Evolutionary conservation across 176 grass and related monocot genomes (phyloP).

Genomic region (Dactylis glomerata): DNA sequence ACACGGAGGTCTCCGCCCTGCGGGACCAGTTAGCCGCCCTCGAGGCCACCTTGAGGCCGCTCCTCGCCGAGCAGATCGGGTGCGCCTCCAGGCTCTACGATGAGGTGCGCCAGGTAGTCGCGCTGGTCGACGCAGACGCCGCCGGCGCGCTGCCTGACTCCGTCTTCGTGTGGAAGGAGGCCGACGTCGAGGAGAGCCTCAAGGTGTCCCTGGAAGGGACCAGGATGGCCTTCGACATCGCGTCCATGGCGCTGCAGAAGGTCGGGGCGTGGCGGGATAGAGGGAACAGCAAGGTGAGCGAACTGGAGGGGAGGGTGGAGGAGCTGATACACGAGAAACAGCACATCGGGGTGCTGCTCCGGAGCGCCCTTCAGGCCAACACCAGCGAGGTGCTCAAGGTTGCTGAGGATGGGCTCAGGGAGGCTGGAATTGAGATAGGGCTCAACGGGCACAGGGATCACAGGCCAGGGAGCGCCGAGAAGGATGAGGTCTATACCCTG

Average conservation of each 20-base stretch:
- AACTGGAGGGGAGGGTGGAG: conserved; percentile 51
- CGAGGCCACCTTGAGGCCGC: conserved; percentile 61
- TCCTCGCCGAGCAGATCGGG: conserved; percentile 71
- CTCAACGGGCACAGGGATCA: conserved; percentile 42
- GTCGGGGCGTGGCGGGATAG: conserved; percentile 44
- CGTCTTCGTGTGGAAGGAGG: conserved; percentile 72
- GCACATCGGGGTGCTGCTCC: conserved; percentile 81
- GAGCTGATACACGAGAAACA: conserved; percentile 67
- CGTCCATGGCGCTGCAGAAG: conserved; percentile 51
- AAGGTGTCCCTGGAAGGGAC: conserved; percentile 63
- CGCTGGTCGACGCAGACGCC: conserved; percentile 35
- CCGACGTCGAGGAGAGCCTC: conserved; percentile 76
- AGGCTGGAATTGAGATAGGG: conserved; percentile 78
- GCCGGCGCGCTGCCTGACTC: conserved; percentile 46
- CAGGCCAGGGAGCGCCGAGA: conserved; percentile 34
- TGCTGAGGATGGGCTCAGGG: conserved; percentile 76
- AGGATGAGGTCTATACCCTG: conserved; percentile 86
- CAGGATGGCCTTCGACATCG: conserved; percentile 56
- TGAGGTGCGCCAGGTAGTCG: conserved; percentile 58
- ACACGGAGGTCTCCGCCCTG: conserved; percentile 47
- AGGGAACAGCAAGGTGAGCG: conserved; percentile 36
- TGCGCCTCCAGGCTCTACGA: conserved; percentile 68
- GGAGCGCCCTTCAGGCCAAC: conserved; percentile 63
- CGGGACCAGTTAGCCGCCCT: conserved; percentile 30
- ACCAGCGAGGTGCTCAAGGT: conserved; percentile 76